These are phyloP conservation scores for Raphanus raphanistrum DNA, from an alignment of 345 rosid genomes.

Conservation along the genomic window DNA sequence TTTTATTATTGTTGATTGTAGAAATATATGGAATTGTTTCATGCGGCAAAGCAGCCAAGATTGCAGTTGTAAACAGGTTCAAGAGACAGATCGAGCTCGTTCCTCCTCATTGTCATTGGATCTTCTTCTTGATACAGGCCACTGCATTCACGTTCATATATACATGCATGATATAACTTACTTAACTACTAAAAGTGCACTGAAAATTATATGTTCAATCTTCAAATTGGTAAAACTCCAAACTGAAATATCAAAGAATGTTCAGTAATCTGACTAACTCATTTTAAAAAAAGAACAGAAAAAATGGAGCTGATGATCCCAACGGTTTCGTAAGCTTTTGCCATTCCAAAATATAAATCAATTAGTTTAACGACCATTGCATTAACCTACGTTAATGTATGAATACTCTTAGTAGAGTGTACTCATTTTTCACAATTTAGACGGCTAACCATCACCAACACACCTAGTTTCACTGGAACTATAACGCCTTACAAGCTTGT, in stretches of 20 bases:
- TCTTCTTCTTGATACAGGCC: slow-evolving; percentile 58
- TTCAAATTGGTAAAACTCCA: neutral
- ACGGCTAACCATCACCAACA: slow-evolving; percentile 15
- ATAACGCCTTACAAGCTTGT: neutral
- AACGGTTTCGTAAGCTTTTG: neutral
- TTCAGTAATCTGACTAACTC: neutral
- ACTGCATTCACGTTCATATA: slow-evolving; percentile 40
- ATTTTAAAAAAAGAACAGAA: neutral
- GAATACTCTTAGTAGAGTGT: neutral
- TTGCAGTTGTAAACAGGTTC: slow-evolving; percentile 56
- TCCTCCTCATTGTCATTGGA: slow-evolving; percentile 55
- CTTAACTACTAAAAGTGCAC: neutral
- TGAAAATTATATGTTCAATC: neutral
- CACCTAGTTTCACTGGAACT: neutral
- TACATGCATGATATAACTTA: neutral
- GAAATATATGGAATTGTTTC: slow-evolving; percentile 19
- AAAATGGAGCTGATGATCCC: neutral
- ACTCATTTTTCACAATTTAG: neutral
- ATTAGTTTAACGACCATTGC: neutral
- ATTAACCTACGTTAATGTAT: slow-evolving; percentile 8
- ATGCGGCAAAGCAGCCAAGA: slow-evolving; percentile 58
- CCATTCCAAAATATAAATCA: neutral
- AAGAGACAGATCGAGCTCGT: slow-evolving; percentile 64
- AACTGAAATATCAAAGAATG: neutral
- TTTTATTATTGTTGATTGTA: slow-evolving; percentile 11